A percentile compares a stretch with the other conserved stretches of the same genome.
phyloP scores from a whole-genome alignment of 768 basidiomycete genomes.

The Tricholoma matsutake region DNA sequence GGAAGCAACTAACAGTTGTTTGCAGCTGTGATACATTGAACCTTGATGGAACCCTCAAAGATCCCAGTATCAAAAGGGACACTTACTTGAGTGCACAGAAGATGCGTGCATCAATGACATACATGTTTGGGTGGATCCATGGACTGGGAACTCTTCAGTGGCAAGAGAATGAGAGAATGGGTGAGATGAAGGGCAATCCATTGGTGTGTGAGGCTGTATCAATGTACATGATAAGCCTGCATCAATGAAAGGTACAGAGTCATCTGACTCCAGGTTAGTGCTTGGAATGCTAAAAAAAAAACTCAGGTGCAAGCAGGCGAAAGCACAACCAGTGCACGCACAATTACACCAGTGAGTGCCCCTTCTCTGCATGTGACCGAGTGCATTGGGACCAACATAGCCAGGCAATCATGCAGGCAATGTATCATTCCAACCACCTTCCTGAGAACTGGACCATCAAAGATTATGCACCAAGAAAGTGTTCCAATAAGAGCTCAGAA shows the following conservation, averaged over 20 bases:
- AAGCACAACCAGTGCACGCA: slow-evolving; percentile 22
- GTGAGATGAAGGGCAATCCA: slow-evolving; percentile 26
- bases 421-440: slow-evolving; percentile 25
- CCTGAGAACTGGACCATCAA: slow-evolving; percentile 17
- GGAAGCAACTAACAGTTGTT: not conserved
- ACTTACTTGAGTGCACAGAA: slow-evolving; percentile 22
- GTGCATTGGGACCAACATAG: not conserved
- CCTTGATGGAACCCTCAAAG: slow-evolving; percentile 9
- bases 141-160: slow-evolving; percentile 25
- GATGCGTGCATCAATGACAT: slow-evolving; percentile 21
- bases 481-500: slow-evolving; percentile 8
- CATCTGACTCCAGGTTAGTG: too few species aligned
- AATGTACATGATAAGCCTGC: slow-evolving; percentile 25
- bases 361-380: not conserved
- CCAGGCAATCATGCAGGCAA: slow-evolving; percentile 21
- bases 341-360: slow-evolving; percentile 15
- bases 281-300: too few species aligned
- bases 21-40: slow-evolving; percentile 15
- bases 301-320: slow-evolving; percentile 28
- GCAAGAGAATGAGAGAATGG: slow-evolving; percentile 22
- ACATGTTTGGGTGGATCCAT: slow-evolving; percentile 15
- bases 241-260: not conserved
- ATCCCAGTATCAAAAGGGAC: slow-evolving; percentile 1
- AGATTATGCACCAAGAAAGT: slow-evolving; percentile 11
- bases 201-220: slow-evolving; percentile 24